A percentile compares a stretch with the other conserved stretches of the same genome.
phyloP scores from a whole-genome alignment of 139 green algal genomes.

The Volvox africanus region DNA sequence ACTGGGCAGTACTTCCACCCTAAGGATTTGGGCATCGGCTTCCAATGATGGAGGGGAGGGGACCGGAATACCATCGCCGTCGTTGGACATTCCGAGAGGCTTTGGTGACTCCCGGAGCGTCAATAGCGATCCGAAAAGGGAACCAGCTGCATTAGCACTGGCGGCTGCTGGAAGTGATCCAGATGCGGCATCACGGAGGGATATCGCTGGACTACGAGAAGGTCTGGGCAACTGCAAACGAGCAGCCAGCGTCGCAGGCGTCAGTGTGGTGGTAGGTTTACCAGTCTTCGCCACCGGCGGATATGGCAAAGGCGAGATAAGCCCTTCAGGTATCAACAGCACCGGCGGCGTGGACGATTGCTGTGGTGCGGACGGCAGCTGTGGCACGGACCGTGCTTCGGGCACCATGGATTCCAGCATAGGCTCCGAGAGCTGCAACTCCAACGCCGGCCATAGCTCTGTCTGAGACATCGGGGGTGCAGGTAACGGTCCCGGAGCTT shows the following conservation, averaged over 20 bases:
- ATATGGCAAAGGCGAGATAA: background rate
- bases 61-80: background rate
- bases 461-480: too few species aligned
- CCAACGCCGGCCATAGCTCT: too few species aligned
- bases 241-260: background rate
- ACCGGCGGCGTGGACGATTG: background rate
- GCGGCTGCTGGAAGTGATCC: too few species aligned
- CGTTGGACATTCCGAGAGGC: background rate
- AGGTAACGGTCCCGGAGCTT: too few species aligned
- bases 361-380: background rate
- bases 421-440: background rate
- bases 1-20: background rate
- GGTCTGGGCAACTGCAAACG: background rate
- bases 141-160: background rate
- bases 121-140: background rate
- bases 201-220: background rate
- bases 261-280: background rate
- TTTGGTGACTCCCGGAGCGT: background rate
- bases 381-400: background rate
- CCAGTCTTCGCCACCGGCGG: background rate
- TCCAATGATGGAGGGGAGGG: background rate
- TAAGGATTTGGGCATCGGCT: background rate
- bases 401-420: background rate
- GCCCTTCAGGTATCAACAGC: background rate
- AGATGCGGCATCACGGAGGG: background rate